These are phyloP conservation scores for Solanum paucissectum DNA, from an alignment of 257 asterid species.

Conservation along the genomic window DNA sequence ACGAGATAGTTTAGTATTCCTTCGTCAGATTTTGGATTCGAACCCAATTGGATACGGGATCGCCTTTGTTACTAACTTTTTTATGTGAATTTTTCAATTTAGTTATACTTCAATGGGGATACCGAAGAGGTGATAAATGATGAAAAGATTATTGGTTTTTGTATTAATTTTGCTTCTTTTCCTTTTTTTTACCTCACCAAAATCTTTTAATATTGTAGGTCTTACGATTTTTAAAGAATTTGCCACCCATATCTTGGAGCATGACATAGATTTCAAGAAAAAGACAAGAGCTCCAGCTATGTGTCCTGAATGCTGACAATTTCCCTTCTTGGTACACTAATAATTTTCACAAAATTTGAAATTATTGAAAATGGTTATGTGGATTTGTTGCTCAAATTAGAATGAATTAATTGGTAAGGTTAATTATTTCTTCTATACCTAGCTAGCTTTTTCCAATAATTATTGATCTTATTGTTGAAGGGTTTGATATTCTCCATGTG, in stretches of 20 bases:
- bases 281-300: slow-evolving; percentile 27
- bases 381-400: background rate
- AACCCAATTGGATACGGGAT: too few relatives aligned
- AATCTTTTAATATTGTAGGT: slow-evolving; percentile 16
- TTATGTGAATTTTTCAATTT: too few relatives aligned
- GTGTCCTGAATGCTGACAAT: slow-evolving; percentile 16
- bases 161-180: too few relatives aligned
- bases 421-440: background rate
- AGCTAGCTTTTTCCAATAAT: background rate
- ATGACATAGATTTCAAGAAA: slow-evolving; percentile 39
- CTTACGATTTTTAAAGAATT: slow-evolving; percentile 22
- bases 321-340: slow-evolving; percentile 17
- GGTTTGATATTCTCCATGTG: background rate
- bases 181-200: background rate
- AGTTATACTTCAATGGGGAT: background rate
- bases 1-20: background rate
- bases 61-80: background rate
- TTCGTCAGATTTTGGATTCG: background rate
- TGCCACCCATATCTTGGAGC: slow-evolving; percentile 45
- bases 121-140: background rate
- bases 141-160: background rate
- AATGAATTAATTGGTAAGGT: background rate
- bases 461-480: background rate
- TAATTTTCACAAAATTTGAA: background rate
- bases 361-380: slow-evolving; percentile 1